Evolutionary conservation across 208 protist species (phyloP), one percentile per base, ranked within the genome.

Genomic region (Trypanosomatidae sp.): DNA sequence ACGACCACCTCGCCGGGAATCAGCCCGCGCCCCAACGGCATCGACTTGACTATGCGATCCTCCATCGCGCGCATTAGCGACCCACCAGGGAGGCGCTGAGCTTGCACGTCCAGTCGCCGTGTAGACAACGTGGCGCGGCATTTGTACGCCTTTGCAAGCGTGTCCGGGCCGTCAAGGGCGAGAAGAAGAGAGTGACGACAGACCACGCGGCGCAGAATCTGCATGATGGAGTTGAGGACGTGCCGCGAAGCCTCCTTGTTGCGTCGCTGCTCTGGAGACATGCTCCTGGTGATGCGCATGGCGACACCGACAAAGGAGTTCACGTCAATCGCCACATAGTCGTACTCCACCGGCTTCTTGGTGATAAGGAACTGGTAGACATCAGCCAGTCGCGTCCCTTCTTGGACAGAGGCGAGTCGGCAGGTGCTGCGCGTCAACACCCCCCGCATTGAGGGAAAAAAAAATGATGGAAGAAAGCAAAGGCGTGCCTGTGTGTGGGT

Each of bases 331-430:
- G 77, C 92, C 36, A 96, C 85, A 55, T 94, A 95, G 70, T 96
- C 92, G 78, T 82, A 95, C 67, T 89, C 85, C 13, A 93, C 84
- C 22, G 88, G 77, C 76, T 94, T 95, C 73, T 96, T 96, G 12
- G 90, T 88, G 62, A 94, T 84, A 22, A 94, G 76, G 15, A 95
- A 76, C 52, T 89, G 82, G 53, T 83, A 88, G 39, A 76, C 75
- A 62, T 92, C 87, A 17, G 50, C 77, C 49, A 95, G 73, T 10
- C 79, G 86, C 30, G 73, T 79, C 22, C 74, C 74, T 1, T 66
- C 72, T 69, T 55, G 69, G 62, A 52, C 62, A 41, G 75, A 59
- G 62, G 28, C 46, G 39, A 73, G 66, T 15, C 80, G 69, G 2
- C 62, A 56, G 36, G 47, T 28, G 12, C 56, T 71, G 47, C 68